Percentiles rank a stretch among this genome's conserved stretches.
Evolutionary conservation across 352 stramenopile genomes (phyloP).

Genomic region (Globisporangium recalcitrans): DNA sequence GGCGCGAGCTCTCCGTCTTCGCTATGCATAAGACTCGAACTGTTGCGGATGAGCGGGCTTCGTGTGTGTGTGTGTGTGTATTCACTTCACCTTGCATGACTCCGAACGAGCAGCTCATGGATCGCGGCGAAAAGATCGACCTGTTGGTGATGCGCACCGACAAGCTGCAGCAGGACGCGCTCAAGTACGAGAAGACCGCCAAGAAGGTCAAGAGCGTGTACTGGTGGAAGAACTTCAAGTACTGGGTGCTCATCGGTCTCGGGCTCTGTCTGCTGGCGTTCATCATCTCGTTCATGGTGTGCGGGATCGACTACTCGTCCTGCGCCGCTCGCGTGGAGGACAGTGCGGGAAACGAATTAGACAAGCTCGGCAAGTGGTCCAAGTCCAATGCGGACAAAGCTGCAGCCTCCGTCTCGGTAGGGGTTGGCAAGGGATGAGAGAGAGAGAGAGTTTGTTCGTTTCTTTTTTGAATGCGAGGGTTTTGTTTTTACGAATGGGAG

Average conservation of each 20-base stretch:
- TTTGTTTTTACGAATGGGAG: background rate
- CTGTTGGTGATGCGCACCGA: slow-evolving; percentile 80
- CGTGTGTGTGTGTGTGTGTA: slow-evolving; percentile 1
- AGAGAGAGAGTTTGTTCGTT: background rate
- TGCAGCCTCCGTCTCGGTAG: background rate
- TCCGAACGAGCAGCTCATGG: slow-evolving; percentile 87
- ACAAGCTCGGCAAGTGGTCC: slow-evolving; percentile 14
- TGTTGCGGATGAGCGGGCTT: background rate
- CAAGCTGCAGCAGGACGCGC: slow-evolving; percentile 93
- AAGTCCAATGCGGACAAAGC: slow-evolving; percentile 14
- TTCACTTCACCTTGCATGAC: background rate
- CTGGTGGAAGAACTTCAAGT: slow-evolving; percentile 87
- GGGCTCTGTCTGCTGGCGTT: slow-evolving; percentile 53
- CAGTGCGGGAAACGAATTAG: slow-evolving; percentile 26
- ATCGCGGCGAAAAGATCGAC: slow-evolving; percentile 98
- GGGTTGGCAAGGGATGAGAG: background rate
- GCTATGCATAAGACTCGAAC: background rate
- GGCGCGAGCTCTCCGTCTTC: too few relatives aligned
- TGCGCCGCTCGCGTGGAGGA: slow-evolving; percentile 43
- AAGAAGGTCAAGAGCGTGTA: slow-evolving; percentile 90
- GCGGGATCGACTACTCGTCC: slow-evolving; percentile 62
- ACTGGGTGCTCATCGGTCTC: slow-evolving; percentile 57
- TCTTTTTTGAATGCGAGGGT: background rate
- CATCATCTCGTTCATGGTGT: slow-evolving; percentile 64
- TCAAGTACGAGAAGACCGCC: slow-evolving; percentile 94